phyloP scores from a whole-genome alignment of 2,329 filamentous ascomycete species.

The Biscogniauxia marginata region DNA sequence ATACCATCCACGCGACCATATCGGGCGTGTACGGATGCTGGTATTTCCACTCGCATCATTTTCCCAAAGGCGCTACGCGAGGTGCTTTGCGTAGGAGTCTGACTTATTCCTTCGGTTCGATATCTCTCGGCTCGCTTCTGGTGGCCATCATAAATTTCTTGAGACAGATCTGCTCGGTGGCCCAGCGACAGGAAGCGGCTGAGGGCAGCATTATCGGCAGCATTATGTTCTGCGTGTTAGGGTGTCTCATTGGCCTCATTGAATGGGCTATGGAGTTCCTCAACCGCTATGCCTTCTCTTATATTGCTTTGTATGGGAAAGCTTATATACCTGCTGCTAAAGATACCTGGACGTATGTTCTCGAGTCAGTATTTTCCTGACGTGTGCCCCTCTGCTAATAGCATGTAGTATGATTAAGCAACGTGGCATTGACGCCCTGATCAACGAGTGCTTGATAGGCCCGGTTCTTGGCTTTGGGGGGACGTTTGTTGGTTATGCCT shows the following conservation, averaged over 20 bases:
- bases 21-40: constrained; percentile 88
- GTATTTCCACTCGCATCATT: constrained; percentile 76
- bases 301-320: constrained; percentile 92
- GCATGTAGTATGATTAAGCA: constrained; percentile 74
- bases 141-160: constrained; percentile 86
- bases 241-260: constrained; percentile 73
- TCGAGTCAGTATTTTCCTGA: neutral
- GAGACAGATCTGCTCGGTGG: constrained; percentile 79
- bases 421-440: constrained; percentile 83
- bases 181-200: constrained; percentile 60
- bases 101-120: constrained; percentile 91
- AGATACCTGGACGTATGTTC: constrained; percentile 68
- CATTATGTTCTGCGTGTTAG: constrained; percentile 71
- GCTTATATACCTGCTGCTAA: constrained; percentile 83
- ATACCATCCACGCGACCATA: constrained; percentile 84
- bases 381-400: constrained; percentile 1
- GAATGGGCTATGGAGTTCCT: constrained; percentile 87
- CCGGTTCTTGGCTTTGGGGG: constrained; percentile 57
- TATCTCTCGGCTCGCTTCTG: constrained; percentile 80
- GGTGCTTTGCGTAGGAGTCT: constrained; percentile 79
- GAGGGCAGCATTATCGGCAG: constrained; percentile 65
- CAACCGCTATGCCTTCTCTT: constrained; percentile 89
- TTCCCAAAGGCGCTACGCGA: constrained; percentile 75
- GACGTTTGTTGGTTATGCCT: constrained; percentile 80
- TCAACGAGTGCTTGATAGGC: constrained; percentile 83